These are phyloP conservation scores for Alternaria triticina DNA, from an alignment of 2,329 filamentous ascomycete species.

Conservation along the genomic window DNA sequence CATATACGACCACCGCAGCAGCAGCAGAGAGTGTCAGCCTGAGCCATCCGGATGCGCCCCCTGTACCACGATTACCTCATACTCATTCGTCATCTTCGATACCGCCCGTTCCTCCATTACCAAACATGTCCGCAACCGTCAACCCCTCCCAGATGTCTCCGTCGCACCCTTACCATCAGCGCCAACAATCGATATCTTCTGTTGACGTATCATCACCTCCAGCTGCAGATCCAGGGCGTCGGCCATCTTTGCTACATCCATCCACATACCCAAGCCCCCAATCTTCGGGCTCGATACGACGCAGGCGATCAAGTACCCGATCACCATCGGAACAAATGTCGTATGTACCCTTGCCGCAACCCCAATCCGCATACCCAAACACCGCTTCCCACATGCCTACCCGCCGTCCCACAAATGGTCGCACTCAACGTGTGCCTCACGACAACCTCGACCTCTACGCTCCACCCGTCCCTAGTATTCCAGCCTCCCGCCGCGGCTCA, in stretches of 20 bases:
- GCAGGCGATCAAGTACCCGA: slow-evolving; percentile 34
- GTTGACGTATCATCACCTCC: slow-evolving; percentile 32
- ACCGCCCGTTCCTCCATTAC: slow-evolving; percentile 35
- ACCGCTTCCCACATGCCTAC: slow-evolving; percentile 5
- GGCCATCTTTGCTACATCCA: slow-evolving; percentile 43
- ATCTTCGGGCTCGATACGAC: slow-evolving; percentile 23
- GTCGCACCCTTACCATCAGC: slow-evolving; percentile 25
- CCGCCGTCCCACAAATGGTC: slow-evolving; percentile 20
- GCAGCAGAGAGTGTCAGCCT: slow-evolving; percentile 47
- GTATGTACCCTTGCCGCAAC: slow-evolving; percentile 2
- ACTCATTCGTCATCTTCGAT: slow-evolving; percentile 14
- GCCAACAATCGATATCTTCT: slow-evolving; percentile 42
- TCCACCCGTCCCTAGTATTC: slow-evolving; percentile 26
- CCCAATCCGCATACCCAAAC: slow-evolving; percentile 10
- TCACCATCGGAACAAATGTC: slow-evolving; percentile 18
- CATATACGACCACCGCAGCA: slow-evolving; percentile 71
- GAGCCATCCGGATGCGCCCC: slow-evolving; percentile 42
- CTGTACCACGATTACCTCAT: slow-evolving; percentile 20
- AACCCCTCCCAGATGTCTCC: slow-evolving; percentile 32
- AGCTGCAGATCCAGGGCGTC: slow-evolving; percentile 18
- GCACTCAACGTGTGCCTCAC: slow-evolving; percentile 21
- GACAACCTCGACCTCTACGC: slow-evolving; percentile 30
- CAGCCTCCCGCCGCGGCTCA: slow-evolving; percentile 31
- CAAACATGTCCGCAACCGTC: slow-evolving; percentile 30
- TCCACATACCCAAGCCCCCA: slow-evolving; percentile 43